These are phyloP conservation scores for Fusarium virguliforme DNA, from an alignment of 2,329 filamentous ascomycete genomes.

Conservation along the genomic window DNA sequence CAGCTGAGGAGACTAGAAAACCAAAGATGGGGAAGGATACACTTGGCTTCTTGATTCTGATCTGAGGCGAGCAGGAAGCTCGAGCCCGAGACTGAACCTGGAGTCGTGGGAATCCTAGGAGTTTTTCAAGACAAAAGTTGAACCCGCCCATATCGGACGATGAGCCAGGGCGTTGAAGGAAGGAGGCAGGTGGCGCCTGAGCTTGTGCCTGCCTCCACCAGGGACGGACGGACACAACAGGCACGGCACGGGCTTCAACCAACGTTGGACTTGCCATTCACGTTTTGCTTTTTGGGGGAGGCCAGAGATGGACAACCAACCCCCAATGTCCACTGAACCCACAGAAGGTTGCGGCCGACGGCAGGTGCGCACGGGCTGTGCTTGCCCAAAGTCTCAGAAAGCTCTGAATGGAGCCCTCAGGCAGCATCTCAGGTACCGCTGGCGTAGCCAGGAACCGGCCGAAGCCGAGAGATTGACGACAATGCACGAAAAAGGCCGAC, in stretches of 20 bases:
- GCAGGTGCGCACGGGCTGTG: constrained; percentile 28
- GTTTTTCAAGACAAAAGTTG: constrained; percentile 18
- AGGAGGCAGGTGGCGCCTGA: constrained; percentile 2
- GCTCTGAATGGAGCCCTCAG: neutral
- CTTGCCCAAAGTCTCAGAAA: constrained; percentile 4
- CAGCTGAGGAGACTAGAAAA: constrained; percentile 24
- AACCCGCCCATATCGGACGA: constrained; percentile 43
- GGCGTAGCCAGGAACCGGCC: constrained; percentile 10
- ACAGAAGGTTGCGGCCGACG: constrained; percentile 19
- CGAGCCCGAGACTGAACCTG: constrained; percentile 41
- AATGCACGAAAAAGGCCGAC: constrained; percentile 26
- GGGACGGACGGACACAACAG: neutral
- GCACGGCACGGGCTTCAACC: neutral
- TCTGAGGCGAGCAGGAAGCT: constrained; percentile 36
- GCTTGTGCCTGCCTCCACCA: constrained; percentile 10
- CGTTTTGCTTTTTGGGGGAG: constrained; percentile 4
- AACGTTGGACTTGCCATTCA: constrained; percentile 2
- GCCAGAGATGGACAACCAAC: constrained; percentile 7
- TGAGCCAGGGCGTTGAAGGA: constrained; percentile 15
- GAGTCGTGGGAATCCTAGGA: constrained; percentile 29
- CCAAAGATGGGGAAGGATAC: constrained; percentile 27
- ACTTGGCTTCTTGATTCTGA: constrained; percentile 30
- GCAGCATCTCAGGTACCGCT: constrained; percentile 9
- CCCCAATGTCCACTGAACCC: constrained; percentile 16
- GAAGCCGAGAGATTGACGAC: constrained; percentile 32